These are phyloP conservation scores for Neocatenulostroma microsporum DNA, from an alignment of 2,329 filamentous ascomycete species.

Conservation along the genomic window DNA sequence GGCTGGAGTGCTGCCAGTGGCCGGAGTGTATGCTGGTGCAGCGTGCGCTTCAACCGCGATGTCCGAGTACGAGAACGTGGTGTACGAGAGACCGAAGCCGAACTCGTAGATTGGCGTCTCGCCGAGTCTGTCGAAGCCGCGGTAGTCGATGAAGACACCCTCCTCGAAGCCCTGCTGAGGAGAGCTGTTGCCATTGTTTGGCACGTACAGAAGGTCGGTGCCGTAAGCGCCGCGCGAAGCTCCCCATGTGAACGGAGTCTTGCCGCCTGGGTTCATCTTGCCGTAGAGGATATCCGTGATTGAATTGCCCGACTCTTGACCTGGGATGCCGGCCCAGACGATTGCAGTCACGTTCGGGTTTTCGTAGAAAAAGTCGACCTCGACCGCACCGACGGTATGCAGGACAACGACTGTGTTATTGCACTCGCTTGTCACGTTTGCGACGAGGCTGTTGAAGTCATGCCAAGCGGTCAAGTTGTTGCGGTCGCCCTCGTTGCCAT, in stretches of 20 bases:
- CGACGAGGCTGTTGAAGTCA: conserved; percentile 69
- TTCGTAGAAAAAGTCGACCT: conserved; percentile 66
- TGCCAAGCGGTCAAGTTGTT: conserved; percentile 89
- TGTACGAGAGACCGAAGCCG: conserved; percentile 73
- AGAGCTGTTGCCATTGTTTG: conserved; percentile 57
- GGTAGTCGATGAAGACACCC: conserved; percentile 76
- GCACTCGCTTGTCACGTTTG: conserved; percentile 67
- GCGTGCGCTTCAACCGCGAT: conserved; percentile 48
- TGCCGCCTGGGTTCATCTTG: conserved; percentile 64
- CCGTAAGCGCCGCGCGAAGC: conserved; percentile 59
- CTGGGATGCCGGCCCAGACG: conserved; percentile 71
- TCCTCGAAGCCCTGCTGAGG: conserved; percentile 70
- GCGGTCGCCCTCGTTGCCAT: conserved; percentile 77
- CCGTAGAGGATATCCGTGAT: conserved; percentile 77
- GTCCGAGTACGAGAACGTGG: conserved; percentile 67
- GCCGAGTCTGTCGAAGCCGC: conserved; percentile 60
- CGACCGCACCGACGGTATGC: conserved; percentile 72
- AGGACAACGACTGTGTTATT: conserved; percentile 90
- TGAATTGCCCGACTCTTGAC: conserved; percentile 73
- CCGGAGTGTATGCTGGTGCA: conserved; percentile 51
- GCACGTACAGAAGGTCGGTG: conserved; percentile 55
- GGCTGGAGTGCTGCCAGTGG: conserved; percentile 52
- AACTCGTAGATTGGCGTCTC: conserved; percentile 71
- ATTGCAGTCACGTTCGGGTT: conserved; percentile 76
- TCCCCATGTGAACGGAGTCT: conserved; percentile 65